These are phyloP conservation scores for Hyphopichia fennica DNA, from an alignment of 1,139 yeast genomes.

Conservation along the genomic window DNA sequence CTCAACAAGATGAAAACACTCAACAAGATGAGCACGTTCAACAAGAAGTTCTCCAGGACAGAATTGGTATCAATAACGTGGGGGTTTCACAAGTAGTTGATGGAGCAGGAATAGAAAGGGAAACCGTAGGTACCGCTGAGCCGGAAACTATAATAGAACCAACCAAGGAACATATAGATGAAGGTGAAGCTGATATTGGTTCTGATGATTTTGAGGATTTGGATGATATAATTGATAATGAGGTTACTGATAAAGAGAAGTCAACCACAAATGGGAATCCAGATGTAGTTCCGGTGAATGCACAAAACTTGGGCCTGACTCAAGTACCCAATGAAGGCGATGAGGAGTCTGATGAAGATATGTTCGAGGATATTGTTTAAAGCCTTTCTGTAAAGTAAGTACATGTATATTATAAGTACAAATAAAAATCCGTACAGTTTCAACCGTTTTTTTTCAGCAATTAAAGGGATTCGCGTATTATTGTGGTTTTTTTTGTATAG, in stretches of 20 bases:
- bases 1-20: not conserved
- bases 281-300: too few species aligned
- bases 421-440: not conserved
- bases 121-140: not conserved
- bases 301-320: not conserved
- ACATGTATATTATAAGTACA: not conserved
- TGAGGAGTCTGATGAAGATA: slow-evolving; percentile 6
- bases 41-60: not conserved
- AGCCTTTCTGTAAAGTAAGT: not conserved
- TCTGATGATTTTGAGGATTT: slow-evolving; percentile 6
- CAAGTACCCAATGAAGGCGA: not conserved
- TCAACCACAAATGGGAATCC: too few species aligned
- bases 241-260: not conserved
- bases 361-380: slow-evolving; percentile 5
- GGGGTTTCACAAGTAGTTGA: not conserved
- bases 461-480: too few species aligned
- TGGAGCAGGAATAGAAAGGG: not conserved
- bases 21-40: slow-evolving; percentile 1
- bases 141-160: not conserved
- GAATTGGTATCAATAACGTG: not conserved
- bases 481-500: too few species aligned
- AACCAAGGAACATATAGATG: not conserved
- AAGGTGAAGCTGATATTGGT: slow-evolving; percentile 3
- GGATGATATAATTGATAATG: slow-evolving; percentile 1
- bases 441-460: not conserved